phyloP scores from a whole-genome alignment of 495 filamentous ascomycete genomes.

The Daldinia loculata region DNA sequence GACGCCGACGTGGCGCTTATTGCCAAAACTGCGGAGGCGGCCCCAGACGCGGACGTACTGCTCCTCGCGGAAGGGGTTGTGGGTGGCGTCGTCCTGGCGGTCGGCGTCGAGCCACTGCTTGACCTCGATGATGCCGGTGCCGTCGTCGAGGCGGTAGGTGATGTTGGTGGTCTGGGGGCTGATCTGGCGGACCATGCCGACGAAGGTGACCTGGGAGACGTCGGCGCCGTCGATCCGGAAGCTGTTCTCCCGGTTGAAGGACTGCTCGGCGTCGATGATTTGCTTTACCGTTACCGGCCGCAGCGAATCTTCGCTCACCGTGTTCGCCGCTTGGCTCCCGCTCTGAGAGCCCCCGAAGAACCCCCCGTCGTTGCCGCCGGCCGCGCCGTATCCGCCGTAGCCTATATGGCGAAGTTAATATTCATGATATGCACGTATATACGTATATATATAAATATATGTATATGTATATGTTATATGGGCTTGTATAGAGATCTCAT shows the following conservation, averaged over 20 bases:
- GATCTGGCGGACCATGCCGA: slow-evolving; percentile 90
- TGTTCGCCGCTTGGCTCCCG: slow-evolving; percentile 53
- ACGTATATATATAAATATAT: not conserved
- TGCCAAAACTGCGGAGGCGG: slow-evolving; percentile 76
- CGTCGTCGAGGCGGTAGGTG: slow-evolving; percentile 93
- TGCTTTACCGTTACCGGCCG: slow-evolving; percentile 96
- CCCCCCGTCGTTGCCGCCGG: slow-evolving; percentile 55
- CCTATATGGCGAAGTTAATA: slow-evolving; percentile 35
- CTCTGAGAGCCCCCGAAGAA: slow-evolving; percentile 56
- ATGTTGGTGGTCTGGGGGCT: slow-evolving; percentile 87
- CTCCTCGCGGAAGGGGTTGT: slow-evolving; percentile 60
- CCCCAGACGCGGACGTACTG: slow-evolving; percentile 86
- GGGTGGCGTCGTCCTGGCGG: slow-evolving; percentile 61
- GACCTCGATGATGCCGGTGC: slow-evolving; percentile 89
- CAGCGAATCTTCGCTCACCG: slow-evolving; percentile 70
- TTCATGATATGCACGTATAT: not conserved
- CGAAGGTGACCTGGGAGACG: slow-evolving; percentile 73
- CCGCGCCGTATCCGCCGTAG: slow-evolving; percentile 54
- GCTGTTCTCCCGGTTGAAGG: slow-evolving; percentile 72
- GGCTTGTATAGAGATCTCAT: not conserved
- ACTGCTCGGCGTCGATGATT: slow-evolving; percentile 78
- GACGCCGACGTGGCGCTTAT: slow-evolving; percentile 81
- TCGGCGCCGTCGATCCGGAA: slow-evolving; percentile 82
- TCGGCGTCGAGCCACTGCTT: slow-evolving; percentile 87
- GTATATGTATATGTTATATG: not conserved